A percentile compares a stretch with the other conserved stretches of the same genome.
These are phyloP conservation scores for Cymbidium sinense DNA, from an alignment of 106 monocot species.

Conservation along the genomic window DNA sequence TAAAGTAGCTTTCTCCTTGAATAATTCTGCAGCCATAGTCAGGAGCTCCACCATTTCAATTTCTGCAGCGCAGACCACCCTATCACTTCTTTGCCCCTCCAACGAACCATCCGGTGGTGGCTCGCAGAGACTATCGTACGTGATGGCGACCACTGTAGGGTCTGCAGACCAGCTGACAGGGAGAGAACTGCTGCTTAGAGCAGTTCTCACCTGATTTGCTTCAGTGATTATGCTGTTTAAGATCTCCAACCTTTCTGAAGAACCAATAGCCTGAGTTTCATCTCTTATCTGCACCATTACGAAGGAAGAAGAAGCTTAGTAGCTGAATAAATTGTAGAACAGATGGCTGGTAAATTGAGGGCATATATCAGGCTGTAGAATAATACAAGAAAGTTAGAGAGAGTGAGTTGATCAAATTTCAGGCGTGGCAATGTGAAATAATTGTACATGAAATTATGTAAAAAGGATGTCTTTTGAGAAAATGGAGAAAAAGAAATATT, in stretches of 20 bases:
- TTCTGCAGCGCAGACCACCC: constrained; percentile 42
- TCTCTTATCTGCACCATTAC: constrained; percentile 34
- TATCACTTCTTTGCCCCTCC: constrained; percentile 23
- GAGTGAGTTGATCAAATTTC: too few relatives aligned
- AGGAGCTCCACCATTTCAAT: constrained; percentile 83
- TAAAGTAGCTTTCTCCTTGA: constrained; percentile 18
- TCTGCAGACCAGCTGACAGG: constrained; percentile 71
- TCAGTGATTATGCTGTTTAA: constrained; percentile 40
- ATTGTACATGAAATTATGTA: not conserved
- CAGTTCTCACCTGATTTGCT: constrained; percentile 54
- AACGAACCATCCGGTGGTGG: constrained; percentile 11
- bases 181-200: constrained; percentile 42
- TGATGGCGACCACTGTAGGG: constrained; percentile 18
- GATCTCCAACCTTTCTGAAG: constrained; percentile 18
- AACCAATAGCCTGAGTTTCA: constrained; percentile 24
- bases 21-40: constrained; percentile 47
- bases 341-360: too few relatives aligned
- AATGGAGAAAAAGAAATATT: too few relatives aligned
- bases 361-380: too few relatives aligned
- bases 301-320: not conserved
- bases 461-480: too few relatives aligned
- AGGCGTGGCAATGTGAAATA: not conserved
- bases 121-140: constrained; percentile 35
- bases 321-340: not conserved
- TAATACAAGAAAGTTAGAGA: too few relatives aligned